Base-by-base conservation (phyloP, 495 filamentous ascomycete genomes). In the Lepraria neglecta region DNA sequence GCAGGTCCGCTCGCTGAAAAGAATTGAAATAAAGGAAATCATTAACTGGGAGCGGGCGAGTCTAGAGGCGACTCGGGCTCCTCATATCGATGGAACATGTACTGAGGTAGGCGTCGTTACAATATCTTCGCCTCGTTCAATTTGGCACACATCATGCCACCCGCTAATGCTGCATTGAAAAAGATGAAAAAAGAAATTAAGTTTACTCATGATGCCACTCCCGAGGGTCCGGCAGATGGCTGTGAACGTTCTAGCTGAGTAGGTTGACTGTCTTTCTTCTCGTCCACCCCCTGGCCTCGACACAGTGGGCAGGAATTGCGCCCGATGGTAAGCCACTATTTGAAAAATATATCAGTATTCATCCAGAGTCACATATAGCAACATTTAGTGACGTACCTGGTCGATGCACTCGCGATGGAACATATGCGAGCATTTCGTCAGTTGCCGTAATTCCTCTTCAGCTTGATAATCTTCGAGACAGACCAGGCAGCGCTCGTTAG, bases 251-350 rank as follows among this genome's bases (percentile, higher is more conserved):
- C 55, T 35, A 21, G 54, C 19, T 43, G 44, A n/a, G 11, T 15
- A 14, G 35, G 45, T 27, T 31, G 44, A 7, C 3, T 35, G 31
- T 59, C 54, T 14, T 58, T 62, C n/a, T 78, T 78, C 67, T 84
- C 82, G 58, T 80, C 77, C n/a, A 90, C 87, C 30, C 87, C 87
- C 70, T 87, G 82, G 31, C 85, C 84, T 64, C 87, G 76, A 68
- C 87, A 90, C 3, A 90, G 77, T 30, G 87, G 87, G 61, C 87
- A 90, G 1, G 87, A 90, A 70, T 90, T 90, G 62, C 87, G 86
- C 44, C 87, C 87, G 28, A 87, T 89, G 24, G 87, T 90, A 19
- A 90, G 75, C 87, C 87, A 90, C 87, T 90, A 69, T 21, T 60
- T 50, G 62, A 45, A 43, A 14, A 51, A 30, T 46, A 54, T 31